Percentiles rank a stretch among this genome's conserved stretches.
Evolutionary conservation across 768 basidiomycete genomes (phyloP).

Genomic region (Kwoniella mangroviensis): DNA sequence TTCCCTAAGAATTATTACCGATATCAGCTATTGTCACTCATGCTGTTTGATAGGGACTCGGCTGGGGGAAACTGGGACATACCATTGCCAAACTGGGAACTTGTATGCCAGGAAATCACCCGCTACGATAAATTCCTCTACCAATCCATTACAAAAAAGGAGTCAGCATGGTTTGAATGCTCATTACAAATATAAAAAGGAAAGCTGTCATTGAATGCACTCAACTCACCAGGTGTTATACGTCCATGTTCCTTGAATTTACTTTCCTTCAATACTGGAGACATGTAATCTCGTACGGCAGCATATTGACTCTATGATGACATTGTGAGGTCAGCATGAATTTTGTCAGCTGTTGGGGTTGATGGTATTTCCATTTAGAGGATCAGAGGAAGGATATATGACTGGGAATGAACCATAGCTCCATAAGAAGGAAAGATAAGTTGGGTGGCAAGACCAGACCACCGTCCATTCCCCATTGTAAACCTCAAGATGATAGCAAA

Average conservation of each 20-base stretch:
- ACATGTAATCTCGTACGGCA: conserved; percentile 15
- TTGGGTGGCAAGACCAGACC: conserved; percentile 29
- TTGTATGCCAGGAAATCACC: conserved; percentile 98
- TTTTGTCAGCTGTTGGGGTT: neutral
- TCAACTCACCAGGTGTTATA: conserved; percentile 78
- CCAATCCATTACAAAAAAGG: conserved; percentile 1
- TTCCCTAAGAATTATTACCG: conserved; percentile 67
- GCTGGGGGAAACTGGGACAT: conserved; percentile 45
- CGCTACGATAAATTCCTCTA: conserved; percentile 97
- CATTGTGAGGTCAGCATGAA: neutral
- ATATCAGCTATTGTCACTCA: conserved; percentile 18
- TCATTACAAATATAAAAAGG: neutral
- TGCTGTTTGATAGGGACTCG: neutral
- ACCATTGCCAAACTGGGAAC: conserved; percentile 98
- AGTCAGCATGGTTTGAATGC: conserved; percentile 3
- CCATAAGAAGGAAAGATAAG: neutral
- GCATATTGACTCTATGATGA: conserved; percentile 12
- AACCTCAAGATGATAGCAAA: neutral
- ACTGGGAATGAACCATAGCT: no score
- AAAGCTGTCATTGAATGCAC: neutral
- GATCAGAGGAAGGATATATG: neutral
- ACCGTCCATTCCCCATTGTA: neutral
- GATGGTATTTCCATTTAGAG: no score
- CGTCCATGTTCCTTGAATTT: conserved; percentile 99
- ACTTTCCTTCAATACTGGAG: conserved; percentile 90